Evolutionary conservation across 139 green algal genomes (phyloP).

Genomic region (Trebouxia sp.): DNA sequence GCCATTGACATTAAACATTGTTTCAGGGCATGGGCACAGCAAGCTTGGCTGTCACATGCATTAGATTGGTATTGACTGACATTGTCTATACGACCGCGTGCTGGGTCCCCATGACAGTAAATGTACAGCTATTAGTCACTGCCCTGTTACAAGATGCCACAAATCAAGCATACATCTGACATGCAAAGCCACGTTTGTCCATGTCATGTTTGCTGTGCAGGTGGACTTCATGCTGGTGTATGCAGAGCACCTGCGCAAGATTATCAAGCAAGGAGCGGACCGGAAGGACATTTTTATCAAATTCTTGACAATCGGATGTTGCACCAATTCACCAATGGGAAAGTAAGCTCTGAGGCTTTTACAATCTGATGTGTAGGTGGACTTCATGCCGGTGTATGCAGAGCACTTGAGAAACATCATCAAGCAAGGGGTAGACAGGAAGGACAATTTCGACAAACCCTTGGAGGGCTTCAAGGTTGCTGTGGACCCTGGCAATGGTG

Average conservation of each 20-base stretch:
- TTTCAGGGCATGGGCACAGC: too few relatives aligned
- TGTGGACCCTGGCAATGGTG: constrained; percentile 79
- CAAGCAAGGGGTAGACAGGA: constrained; percentile 56
- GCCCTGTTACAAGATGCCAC: too few relatives aligned
- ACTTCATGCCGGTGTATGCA: constrained; percentile 67
- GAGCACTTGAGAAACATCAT: constrained; percentile 72
- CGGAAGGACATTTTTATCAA: constrained; percentile 45
- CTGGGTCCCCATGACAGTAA: too few relatives aligned
- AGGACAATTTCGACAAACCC: constrained; percentile 54
- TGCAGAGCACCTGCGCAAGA: constrained; percentile 58
- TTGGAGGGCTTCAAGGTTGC: constrained; percentile 67
- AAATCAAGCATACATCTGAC: too few relatives aligned
- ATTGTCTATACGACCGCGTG: too few relatives aligned
- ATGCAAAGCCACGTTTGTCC: too few relatives aligned
- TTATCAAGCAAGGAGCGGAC: constrained; percentile 68
- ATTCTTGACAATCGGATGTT: constrained; percentile 57
- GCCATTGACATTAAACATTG: too few relatives aligned
- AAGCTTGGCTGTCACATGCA: too few relatives aligned
- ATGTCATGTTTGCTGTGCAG: constrained; percentile 18
- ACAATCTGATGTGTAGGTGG: constrained; percentile 27
- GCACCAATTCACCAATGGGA: neutral
- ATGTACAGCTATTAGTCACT: too few relatives aligned
- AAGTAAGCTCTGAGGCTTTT: neutral
- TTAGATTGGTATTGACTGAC: too few relatives aligned
- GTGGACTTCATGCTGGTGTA: constrained; percentile 63